Conservation (phyloP, 2,329 filamentous ascomycete genomes). For the Didymellaceae sp. region DNA sequence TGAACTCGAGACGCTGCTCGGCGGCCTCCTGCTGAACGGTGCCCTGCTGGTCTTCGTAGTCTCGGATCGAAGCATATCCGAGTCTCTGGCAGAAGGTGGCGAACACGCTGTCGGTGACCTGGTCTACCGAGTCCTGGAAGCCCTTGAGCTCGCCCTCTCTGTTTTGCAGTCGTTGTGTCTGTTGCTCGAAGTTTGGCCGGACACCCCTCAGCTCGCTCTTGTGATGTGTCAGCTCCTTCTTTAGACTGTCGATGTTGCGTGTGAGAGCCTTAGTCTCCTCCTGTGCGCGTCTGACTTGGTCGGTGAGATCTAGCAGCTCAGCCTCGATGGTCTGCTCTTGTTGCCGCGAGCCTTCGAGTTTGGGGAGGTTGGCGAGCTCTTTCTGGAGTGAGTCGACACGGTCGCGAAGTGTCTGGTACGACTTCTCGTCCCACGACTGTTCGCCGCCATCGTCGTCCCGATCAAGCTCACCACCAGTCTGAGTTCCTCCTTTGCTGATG, state of each 20-base stretch:
- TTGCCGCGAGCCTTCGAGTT: constrained; percentile 73
- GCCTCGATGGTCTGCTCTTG: constrained; percentile 83
- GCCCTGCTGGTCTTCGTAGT: constrained; percentile 92
- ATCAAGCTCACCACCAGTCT: constrained; percentile 90
- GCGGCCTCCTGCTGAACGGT: constrained; percentile 88
- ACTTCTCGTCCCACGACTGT: constrained; percentile 86
- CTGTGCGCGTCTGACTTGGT: constrained; percentile 72
- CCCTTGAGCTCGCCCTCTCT: constrained; percentile 63
- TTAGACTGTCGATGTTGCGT: constrained; percentile 83
- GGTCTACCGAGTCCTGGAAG: constrained; percentile 70
- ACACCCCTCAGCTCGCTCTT: constrained; percentile 76
- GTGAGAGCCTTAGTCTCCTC: constrained; percentile 80
- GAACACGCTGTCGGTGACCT: constrained; percentile 89
- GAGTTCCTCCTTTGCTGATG: constrained; percentile 94
- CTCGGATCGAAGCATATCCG: constrained; percentile 86
- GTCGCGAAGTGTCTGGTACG: constrained; percentile 83
- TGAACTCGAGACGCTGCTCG: constrained; percentile 85
- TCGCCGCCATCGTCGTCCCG: constrained; percentile 69
- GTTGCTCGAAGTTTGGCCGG: constrained; percentile 77
- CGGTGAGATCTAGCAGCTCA: constrained; percentile 80
- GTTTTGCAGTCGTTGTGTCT: constrained; percentile 70
- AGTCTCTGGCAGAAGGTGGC: constrained; percentile 82
- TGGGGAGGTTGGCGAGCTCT: constrained; percentile 81
- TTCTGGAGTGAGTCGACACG: constrained; percentile 76
- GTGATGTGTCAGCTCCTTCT: constrained; percentile 77